Conservation (phyloP, 169 alveolate species). For the Eimeria sp. region DNA sequence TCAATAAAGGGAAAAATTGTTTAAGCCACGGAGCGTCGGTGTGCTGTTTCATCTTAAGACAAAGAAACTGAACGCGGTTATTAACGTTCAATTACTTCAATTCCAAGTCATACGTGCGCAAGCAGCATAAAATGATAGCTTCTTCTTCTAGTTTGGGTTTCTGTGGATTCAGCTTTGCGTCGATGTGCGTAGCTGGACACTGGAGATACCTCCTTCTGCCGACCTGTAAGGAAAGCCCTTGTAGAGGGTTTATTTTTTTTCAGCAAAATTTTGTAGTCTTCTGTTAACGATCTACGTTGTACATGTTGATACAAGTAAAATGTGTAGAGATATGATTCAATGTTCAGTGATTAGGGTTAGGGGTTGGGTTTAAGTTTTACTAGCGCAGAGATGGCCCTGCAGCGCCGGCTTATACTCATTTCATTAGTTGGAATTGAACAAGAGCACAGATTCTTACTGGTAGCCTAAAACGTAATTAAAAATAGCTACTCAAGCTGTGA, state of each 20-base stretch:
- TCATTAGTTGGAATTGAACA: neutral
- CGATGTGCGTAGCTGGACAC: too few relatives aligned
- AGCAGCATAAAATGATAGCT: too few relatives aligned
- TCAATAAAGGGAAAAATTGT: too few relatives aligned
- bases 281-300: neutral
- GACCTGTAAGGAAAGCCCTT: neutral
- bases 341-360: neutral
- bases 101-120: too few relatives aligned
- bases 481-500: neutral
- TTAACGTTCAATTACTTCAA: too few relatives aligned
- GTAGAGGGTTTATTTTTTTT: neutral
- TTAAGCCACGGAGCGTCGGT: neutral
- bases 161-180: too few relatives aligned
- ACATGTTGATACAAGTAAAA: neutral
- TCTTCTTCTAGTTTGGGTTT: too few relatives aligned
- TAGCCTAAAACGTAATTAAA: neutral
- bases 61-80: too few relatives aligned
- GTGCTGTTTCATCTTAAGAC: neutral
- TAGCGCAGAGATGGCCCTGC: neutral
- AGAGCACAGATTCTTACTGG: neutral
- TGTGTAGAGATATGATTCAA: neutral
- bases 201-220: too few relatives aligned
- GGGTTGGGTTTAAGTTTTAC: neutral
- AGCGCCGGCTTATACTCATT: neutral
- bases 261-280: neutral